Evolutionary conservation across 306 rosid genomes (phyloP).

Genomic region (Malus sylvestris): DNA sequence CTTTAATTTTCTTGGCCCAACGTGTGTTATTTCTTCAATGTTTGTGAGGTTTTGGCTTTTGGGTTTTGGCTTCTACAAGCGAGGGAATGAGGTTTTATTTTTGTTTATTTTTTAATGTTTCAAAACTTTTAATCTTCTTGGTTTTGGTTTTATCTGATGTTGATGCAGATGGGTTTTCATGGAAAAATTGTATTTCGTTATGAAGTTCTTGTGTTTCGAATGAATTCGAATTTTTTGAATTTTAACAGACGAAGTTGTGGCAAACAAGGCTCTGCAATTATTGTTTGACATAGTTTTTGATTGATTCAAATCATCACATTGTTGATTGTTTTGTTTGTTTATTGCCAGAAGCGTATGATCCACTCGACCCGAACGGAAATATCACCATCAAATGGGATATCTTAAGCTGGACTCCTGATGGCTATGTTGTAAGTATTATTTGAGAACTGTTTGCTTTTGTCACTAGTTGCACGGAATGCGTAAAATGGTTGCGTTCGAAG

Average conservation of each 20-base stretch:
- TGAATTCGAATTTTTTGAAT: not conserved
- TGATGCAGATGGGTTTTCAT: not conserved
- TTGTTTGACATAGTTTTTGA: not conserved
- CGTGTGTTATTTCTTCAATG: not conserved
- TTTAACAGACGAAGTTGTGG: not conserved
- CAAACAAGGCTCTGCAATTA: not conserved
- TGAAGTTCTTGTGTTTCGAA: not conserved
- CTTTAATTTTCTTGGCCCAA: not conserved
- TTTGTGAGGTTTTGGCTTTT: conserved; percentile 11
- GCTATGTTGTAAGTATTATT: conserved; percentile 56
- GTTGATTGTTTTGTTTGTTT: conserved; percentile 1
- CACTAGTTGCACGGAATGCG: not conserved
- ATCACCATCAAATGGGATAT: conserved; percentile 78
- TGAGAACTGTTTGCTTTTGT: not conserved
- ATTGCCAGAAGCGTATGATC: conserved; percentile 74
- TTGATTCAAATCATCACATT: not conserved
- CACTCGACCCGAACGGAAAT: conserved; percentile 77
- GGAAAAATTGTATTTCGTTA: not conserved
- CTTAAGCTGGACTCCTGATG: conserved; percentile 66
- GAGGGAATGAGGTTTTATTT: not conserved
- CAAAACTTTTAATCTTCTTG: not conserved
- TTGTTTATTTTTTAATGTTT: no score
- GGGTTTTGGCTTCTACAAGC: conserved; percentile 6
- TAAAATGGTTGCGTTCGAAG: not conserved
- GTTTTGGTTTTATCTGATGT: not conserved